Percentiles rank a stretch among this genome's conserved stretches.
phyloP scores from a whole-genome alignment of 768 basidiomycete genomes.

The Trichaptum fuscoviolaceum region DNA sequence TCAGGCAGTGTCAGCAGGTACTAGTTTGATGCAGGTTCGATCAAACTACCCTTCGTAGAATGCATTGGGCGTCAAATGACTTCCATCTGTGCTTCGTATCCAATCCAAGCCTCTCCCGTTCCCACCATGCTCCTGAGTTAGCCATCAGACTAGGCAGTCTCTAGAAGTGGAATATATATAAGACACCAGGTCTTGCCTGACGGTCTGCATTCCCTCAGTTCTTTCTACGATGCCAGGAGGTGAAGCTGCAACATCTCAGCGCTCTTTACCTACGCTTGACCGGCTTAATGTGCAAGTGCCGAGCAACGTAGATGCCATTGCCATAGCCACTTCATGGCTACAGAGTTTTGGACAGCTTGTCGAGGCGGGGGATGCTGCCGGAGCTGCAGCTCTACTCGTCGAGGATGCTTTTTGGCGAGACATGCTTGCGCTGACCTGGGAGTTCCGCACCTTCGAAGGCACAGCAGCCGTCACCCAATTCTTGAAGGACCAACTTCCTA shows the following conservation, averaged over 20 bases:
- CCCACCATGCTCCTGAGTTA: neutral
- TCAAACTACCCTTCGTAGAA: neutral
- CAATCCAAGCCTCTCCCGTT: neutral
- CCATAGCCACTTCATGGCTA: conserved; percentile 30
- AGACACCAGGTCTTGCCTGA: neutral
- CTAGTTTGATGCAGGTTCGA: neutral
- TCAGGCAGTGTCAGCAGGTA: neutral
- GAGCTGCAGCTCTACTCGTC: conserved; percentile 20
- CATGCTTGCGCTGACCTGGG: conserved; percentile 21
- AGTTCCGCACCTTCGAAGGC: conserved; percentile 23
- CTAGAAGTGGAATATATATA: neutral
- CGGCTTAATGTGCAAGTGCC: conserved; percentile 20
- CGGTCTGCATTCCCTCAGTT: neutral
- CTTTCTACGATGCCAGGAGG: neutral
- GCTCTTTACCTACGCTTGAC: conserved; percentile 25
- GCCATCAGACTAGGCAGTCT: neutral
- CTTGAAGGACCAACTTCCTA: conserved; percentile 25
- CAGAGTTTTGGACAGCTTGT: conserved; percentile 23
- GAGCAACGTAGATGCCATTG: conserved; percentile 19
- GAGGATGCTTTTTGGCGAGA: conserved; percentile 28
- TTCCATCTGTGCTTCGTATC: neutral
- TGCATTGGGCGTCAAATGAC: neutral
- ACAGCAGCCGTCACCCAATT: conserved; percentile 6
- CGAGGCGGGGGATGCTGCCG: conserved; percentile 28
- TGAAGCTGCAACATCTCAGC: neutral